Evolutionary conservation across 2,329 filamentous ascomycete species (phyloP), one percentile per base, ranked within the genome.

Genomic region (Aurifilum marmelostoma): DNA sequence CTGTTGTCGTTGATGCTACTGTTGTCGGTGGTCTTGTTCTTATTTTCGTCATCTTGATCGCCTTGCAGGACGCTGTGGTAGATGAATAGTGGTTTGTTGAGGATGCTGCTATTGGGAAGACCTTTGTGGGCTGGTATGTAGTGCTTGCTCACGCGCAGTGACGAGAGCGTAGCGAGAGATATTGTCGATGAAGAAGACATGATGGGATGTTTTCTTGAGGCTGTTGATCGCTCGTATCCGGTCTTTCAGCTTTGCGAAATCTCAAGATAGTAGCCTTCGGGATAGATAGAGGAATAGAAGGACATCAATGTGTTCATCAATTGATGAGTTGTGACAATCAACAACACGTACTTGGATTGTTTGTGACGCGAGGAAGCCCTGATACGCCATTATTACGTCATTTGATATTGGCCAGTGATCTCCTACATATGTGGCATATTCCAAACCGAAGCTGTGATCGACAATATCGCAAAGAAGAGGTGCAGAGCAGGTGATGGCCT

Each of bases 91-190:
- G 89, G 89, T 71, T 88, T 88, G 67, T 84, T 79, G 74, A 89
- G 86, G 67, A 90, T 83, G 6, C 86, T 87, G 52, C 88, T 90
- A 76, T 92, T 92, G 27, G 90, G 89, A 47, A 88, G 82, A 6
- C 82, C 79, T 34, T 78, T 76, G 77, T 88, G 84, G 16, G 84
- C 79, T 5, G 88, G 85, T 69, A 92, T 91, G 34, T 83, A 80
- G 75, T 89, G 84, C 24, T 80, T 82, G 50, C 86, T 86, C n/a
- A 91, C 80, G 39, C 79, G 79, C 68, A 92, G 82, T 3, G 84
- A 79, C 41, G 81, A 78, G 21, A 88, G 78, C 18, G 85, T 79
- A 6, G 74, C n/a, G 37, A 62, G 14, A 18, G 7, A 16, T 27
- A 39, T 12, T 39, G 37, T 39, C 9, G 21, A 11, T n/a, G 14